Conservation (phyloP, 345 rosid species). For the Jatropha curcas region DNA sequence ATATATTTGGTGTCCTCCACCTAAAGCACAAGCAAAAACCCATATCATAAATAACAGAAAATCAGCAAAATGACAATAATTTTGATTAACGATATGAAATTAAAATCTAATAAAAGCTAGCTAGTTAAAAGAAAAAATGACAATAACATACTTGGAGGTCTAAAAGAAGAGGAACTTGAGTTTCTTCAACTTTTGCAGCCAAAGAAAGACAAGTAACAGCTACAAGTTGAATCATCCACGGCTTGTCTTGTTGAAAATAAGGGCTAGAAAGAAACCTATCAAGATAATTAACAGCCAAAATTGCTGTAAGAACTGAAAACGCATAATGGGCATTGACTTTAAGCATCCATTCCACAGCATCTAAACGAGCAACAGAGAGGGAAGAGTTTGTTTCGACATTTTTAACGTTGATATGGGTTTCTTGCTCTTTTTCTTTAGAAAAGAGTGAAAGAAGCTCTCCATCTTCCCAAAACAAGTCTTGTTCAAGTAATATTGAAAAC, state of each 20-base stretch:
- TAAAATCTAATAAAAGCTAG: too few relatives aligned
- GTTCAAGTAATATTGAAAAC: constrained; percentile 41
- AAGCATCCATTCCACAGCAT: constrained; percentile 33
- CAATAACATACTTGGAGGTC: constrained; percentile 32
- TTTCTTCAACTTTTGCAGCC: constrained; percentile 41
- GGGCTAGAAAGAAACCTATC: constrained; percentile 28
- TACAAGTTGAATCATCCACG: constrained; percentile 38
- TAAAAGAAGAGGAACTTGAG: constrained; percentile 30
- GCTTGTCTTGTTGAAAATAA: constrained; percentile 21
- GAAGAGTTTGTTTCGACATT: constrained; percentile 13
- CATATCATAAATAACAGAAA: not conserved
- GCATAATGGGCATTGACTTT: constrained; percentile 25
- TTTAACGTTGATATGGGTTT: not conserved
- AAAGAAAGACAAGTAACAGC: constrained; percentile 40
- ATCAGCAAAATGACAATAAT: not conserved
- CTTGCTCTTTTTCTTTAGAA: constrained; percentile 54
- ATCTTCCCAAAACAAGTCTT: constrained; percentile 78
- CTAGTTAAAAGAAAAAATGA: not conserved
- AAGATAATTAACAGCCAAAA: constrained; percentile 29
- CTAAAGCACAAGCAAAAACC: constrained; percentile 7
- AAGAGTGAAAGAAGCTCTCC: constrained; percentile 68
- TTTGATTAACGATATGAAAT: too few relatives aligned
- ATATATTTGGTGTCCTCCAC: constrained; percentile 27
- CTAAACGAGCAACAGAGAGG: constrained; percentile 18
- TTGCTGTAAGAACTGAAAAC: constrained; percentile 28